These are phyloP conservation scores for Lentinus tigrinus DNA, from an alignment of 768 basidiomycete species.

Conservation along the genomic window DNA sequence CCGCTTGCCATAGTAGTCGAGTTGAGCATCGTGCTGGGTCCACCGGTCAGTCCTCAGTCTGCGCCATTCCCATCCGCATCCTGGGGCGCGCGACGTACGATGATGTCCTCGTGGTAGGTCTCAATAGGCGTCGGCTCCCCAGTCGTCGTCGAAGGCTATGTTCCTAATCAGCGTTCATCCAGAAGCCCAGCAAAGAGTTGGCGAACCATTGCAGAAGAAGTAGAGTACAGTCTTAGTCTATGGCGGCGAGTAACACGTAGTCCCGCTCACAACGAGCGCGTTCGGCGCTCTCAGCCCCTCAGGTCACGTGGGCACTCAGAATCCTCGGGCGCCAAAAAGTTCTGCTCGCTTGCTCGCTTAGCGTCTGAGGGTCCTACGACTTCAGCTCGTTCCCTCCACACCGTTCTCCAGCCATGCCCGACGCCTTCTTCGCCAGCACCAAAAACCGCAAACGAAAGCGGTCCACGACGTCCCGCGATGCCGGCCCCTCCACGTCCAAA, in stretches of 20 bases:
- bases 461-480: conserved; percentile 32
- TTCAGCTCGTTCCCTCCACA: not conserved
- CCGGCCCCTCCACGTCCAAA: conserved; percentile 32
- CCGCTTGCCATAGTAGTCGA: conserved; percentile 97
- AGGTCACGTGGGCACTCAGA: not conserved
- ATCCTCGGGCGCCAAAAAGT: not conserved
- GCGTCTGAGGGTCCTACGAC: not conserved
- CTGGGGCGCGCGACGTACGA: conserved; percentile 55
- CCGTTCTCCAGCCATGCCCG: conserved; percentile 54
- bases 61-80: conserved; percentile 6
- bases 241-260: no score
- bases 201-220: no score
- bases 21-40: conserved; percentile 96
- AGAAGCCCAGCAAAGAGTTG: no score
- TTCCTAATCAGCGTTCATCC: not conserved
- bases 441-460: conserved; percentile 68
- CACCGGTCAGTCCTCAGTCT: conserved; percentile 10
- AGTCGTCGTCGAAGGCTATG: conserved; percentile 18
- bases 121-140: conserved; percentile 74
- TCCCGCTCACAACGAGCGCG: no score
- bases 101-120: conserved; percentile 98
- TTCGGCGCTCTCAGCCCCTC: no score
- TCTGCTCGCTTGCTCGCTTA: no score
- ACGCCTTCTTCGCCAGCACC: conserved; percentile 72
- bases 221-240: no score